Percentiles rank a stretch among this genome's conserved stretches.
Conservation (phyloP, 805 yeast genomes). For the Saccharomycopsis babjevae region DNA sequence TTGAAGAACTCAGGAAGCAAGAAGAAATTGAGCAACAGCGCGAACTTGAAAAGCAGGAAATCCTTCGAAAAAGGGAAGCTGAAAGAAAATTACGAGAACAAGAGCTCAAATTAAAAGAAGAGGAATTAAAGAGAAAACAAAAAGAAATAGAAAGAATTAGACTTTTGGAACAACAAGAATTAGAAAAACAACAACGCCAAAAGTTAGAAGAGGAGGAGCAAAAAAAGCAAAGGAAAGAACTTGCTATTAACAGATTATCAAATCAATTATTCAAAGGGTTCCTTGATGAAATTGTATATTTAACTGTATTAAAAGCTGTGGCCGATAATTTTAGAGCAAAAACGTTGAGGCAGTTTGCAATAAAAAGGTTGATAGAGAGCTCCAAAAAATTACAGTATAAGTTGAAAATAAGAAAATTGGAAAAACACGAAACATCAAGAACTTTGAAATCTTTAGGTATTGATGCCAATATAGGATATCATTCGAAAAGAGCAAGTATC, state of each 20-base stretch:
- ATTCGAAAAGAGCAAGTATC: constrained; percentile 21
- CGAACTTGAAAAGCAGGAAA: constrained; percentile 1
- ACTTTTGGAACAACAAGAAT: neutral
- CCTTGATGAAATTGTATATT: constrained; percentile 13
- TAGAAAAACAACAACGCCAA: neutral
- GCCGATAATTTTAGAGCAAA: constrained; percentile 35
- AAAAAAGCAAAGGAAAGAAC: constrained; percentile 6
- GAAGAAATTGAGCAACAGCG: neutral
- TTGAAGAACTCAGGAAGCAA: constrained; percentile 5
- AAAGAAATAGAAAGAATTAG: constrained; percentile 9
- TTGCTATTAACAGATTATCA: constrained; percentile 22
- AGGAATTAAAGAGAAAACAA: constrained; percentile 4
- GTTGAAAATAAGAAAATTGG: constrained; percentile 29
- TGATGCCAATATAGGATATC: constrained; percentile 20
- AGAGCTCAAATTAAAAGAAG: constrained; percentile 10
- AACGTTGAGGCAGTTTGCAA: constrained; percentile 24
- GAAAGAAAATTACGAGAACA: constrained; percentile 7
- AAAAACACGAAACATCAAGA: constrained; percentile 27
- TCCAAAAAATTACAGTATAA: constrained; percentile 24
- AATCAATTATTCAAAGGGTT: constrained; percentile 3
- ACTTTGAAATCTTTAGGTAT: constrained; percentile 29
- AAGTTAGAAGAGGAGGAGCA: constrained; percentile 6
- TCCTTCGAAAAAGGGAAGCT: neutral
- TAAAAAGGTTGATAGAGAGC: constrained; percentile 26
- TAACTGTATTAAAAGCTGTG: constrained; percentile 30